phyloP scores from a whole-genome alignment of 805 yeast species.

The Wickerhamiella qilinensis region DNA sequence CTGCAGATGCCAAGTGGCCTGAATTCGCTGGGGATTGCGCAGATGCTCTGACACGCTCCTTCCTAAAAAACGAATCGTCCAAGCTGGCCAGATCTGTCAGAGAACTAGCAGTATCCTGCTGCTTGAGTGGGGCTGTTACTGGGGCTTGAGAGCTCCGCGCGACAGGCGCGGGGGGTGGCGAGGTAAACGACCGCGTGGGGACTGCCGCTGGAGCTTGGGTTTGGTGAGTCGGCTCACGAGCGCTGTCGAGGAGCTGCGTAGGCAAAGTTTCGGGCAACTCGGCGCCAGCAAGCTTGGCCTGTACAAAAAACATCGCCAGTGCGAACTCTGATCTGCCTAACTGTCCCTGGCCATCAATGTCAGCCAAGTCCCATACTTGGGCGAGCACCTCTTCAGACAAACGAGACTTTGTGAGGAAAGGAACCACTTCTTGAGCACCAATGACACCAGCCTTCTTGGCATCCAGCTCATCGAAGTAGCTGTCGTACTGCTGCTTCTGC shows the following conservation, averaged over 20 bases:
- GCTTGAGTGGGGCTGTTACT: background rate
- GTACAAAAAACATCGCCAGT: constrained; percentile 85
- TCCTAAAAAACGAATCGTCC: constrained; percentile 12
- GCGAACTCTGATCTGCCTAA: constrained; percentile 74
- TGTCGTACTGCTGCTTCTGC: constrained; percentile 62
- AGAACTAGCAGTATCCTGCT: constrained; percentile 8
- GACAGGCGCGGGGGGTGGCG: constrained; percentile 7
- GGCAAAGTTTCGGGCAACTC: constrained; percentile 45
- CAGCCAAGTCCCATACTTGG: constrained; percentile 86
- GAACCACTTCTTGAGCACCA: constrained; percentile 70
- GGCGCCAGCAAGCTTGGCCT: constrained; percentile 62
- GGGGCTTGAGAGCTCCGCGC: background rate
- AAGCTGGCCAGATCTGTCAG: constrained; percentile 18
- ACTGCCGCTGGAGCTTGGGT: background rate
- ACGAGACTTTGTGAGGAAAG: constrained; percentile 75
- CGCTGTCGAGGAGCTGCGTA: constrained; percentile 7
- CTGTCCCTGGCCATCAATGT: constrained; percentile 68
- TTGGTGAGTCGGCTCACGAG: background rate
- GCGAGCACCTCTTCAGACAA: constrained; percentile 76
- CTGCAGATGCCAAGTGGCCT: background rate
- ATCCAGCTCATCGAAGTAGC: constrained; percentile 66
- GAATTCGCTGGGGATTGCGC: background rate
- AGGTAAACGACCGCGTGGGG: constrained; percentile 5
- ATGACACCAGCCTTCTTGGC: constrained; percentile 43
- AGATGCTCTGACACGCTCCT: background rate